phyloP scores from a whole-genome alignment of 169 alveolate genomes.

The Miamiensis avidus region DNA sequence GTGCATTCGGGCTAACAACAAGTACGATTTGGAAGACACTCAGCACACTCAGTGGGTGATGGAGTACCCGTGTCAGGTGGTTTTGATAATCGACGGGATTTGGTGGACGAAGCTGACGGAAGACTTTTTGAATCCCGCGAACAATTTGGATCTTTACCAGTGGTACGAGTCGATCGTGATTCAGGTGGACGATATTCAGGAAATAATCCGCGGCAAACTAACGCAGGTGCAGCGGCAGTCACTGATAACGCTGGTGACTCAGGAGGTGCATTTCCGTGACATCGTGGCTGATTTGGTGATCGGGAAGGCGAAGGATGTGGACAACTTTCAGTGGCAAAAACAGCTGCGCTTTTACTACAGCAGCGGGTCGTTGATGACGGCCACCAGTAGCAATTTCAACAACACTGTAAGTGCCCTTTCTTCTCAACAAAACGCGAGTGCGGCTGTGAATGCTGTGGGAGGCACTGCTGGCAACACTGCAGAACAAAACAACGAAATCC shows the following conservation, averaged over 20 bases:
- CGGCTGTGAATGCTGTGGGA: too few relatives aligned
- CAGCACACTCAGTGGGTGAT: slow-evolving; percentile 84
- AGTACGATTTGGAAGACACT: not conserved
- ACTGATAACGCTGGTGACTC: slow-evolving; percentile 88
- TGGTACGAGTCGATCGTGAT: slow-evolving; percentile 40
- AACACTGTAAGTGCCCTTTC: too few relatives aligned
- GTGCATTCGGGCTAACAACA: too few relatives aligned
- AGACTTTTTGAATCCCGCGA: slow-evolving; percentile 44
- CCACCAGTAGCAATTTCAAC: too few relatives aligned
- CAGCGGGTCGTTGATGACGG: slow-evolving; percentile 69
- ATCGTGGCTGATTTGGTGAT: slow-evolving; percentile 82
- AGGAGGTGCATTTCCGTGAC: slow-evolving; percentile 93
- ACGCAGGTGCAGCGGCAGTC: slow-evolving; percentile 74
- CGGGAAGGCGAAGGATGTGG: slow-evolving; percentile 64
- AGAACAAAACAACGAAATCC: too few relatives aligned
- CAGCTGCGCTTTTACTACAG: slow-evolving; percentile 89
- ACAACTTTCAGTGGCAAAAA: slow-evolving; percentile 92
- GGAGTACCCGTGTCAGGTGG: slow-evolving; percentile 82
- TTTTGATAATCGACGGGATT: slow-evolving; percentile 73
- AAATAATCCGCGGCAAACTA: slow-evolving; percentile 76
- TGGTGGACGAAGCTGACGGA: slow-evolving; percentile 64
- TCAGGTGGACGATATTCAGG: slow-evolving; percentile 76
- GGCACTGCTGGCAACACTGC: too few relatives aligned
- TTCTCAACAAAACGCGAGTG: too few relatives aligned
- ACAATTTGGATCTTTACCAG: slow-evolving; percentile 68